Conservation (phyloP, 306 rosid species). For the Quercus mongolica region DNA sequence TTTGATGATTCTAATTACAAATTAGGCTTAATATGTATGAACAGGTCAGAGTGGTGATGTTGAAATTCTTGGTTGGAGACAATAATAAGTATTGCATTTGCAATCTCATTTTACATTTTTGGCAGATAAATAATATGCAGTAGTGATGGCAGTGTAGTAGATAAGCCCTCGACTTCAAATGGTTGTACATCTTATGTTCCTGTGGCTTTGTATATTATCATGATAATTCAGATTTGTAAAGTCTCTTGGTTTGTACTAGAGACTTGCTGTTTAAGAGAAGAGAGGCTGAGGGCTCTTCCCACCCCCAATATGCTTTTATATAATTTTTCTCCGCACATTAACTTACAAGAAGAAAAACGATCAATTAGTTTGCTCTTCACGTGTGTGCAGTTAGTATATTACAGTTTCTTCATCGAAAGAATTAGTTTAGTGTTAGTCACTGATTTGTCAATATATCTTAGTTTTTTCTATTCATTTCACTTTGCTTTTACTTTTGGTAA, state of each 20-base stretch:
- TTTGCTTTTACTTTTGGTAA: conserved; percentile 6
- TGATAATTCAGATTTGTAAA: not conserved
- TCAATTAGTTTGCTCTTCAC: not conserved
- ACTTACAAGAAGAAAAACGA: not conserved
- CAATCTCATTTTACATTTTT: not conserved
- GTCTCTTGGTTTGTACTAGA: too few relatives aligned
- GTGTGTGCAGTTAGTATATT: not conserved
- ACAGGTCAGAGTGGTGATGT: not conserved
- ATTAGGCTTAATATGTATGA: not conserved
- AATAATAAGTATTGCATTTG: not conserved
- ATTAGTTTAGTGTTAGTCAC: not conserved
- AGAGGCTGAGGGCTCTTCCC: too few relatives aligned
- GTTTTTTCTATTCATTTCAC: not conserved
- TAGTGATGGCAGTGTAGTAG: not conserved
- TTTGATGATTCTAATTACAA: not conserved
- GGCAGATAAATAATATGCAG: not conserved
- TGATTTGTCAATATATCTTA: not conserved
- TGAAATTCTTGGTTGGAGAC: not conserved
- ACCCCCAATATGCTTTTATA: not conserved
- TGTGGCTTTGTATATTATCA: not conserved
- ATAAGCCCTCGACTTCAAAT: not conserved
- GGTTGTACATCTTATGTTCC: not conserved
- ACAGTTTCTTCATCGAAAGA: not conserved
- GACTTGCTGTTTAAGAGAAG: too few relatives aligned
- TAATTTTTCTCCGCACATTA: not conserved